These are phyloP conservation scores for Ophiocordyceps robertsii DNA, from an alignment of 2,329 filamentous ascomycete genomes.

Conservation along the genomic window DNA sequence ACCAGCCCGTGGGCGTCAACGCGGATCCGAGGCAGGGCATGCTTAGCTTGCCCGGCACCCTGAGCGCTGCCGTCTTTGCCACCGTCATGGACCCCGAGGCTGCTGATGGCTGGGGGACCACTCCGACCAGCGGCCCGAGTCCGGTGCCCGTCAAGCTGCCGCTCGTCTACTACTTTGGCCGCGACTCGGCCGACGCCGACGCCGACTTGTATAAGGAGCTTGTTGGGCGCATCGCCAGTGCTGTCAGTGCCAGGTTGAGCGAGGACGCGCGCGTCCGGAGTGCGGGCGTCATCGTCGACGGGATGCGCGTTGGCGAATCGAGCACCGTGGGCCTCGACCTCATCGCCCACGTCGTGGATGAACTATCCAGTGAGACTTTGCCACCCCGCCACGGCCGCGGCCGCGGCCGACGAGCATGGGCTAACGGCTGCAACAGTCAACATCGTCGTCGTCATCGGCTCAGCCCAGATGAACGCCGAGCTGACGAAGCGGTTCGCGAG, in stretches of 20 bases:
- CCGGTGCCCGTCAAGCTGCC: conserved; percentile 84
- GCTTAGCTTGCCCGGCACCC: conserved; percentile 63
- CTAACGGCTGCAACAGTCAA: conserved; percentile 51
- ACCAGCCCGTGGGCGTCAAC: conserved; percentile 73
- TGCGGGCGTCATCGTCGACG: conserved; percentile 77
- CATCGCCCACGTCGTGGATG: conserved; percentile 59
- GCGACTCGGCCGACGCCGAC: conserved; percentile 59
- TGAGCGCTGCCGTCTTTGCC: conserved; percentile 78
- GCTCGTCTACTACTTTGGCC: conserved; percentile 78
- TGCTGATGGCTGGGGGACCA: conserved; percentile 78
- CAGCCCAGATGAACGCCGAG: conserved; percentile 61
- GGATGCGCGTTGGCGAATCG: conserved; percentile 54
- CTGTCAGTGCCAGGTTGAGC: conserved; percentile 62
- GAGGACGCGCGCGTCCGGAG: conserved; percentile 60
- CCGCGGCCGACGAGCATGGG: not conserved
- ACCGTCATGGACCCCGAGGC: conserved; percentile 70
- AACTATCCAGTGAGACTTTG: conserved; percentile 31
- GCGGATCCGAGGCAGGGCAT: conserved; percentile 71
- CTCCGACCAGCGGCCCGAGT: conserved; percentile 81
- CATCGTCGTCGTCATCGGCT: conserved; percentile 69
- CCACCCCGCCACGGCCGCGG: not conserved
- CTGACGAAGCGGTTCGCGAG: conserved; percentile 55
- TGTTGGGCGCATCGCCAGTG: conserved; percentile 62
- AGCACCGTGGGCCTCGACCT: conserved; percentile 59
- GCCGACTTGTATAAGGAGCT: conserved; percentile 59